Percentiles rank a stretch among this genome's conserved stretches.
Conservation (phyloP, 2,329 filamentous ascomycete species). For the Arthrobotrys sphaeroides region DNA sequence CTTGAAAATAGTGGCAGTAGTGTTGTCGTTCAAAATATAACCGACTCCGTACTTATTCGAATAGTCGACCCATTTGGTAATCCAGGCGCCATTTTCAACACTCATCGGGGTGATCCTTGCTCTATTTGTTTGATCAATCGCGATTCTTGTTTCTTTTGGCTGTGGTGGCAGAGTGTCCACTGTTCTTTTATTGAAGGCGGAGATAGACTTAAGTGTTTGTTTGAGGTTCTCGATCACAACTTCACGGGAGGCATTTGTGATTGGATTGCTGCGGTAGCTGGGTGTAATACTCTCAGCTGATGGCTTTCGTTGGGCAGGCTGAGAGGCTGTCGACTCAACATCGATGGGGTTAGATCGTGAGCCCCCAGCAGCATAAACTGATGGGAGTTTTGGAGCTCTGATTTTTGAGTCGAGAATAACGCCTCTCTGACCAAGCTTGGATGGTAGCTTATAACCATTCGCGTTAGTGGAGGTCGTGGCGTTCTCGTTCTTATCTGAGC, state of each 20-base stretch:
- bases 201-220: slow-evolving; percentile 53
- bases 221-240: slow-evolving; percentile 45
- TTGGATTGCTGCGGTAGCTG: slow-evolving; percentile 33
- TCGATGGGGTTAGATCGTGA: slow-evolving; percentile 28
- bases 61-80: slow-evolving; percentile 82
- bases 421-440: slow-evolving; percentile 46
- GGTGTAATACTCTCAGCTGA: slow-evolving; percentile 26
- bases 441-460: slow-evolving; percentile 52
- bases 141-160: slow-evolving; percentile 55
- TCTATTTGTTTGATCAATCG: slow-evolving; percentile 54
- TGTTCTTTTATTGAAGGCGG: slow-evolving; percentile 54
- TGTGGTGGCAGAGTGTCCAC: slow-evolving; percentile 55
- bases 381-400: slow-evolving; percentile 43
- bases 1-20: slow-evolving; percentile 73
- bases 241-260: slow-evolving; percentile 17
- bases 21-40: slow-evolving; percentile 83
- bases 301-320: slow-evolving; percentile 33
- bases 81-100: slow-evolving; percentile 55
- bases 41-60: slow-evolving; percentile 86
- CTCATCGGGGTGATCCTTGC: slow-evolving; percentile 51
- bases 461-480: slow-evolving; percentile 20
- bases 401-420: slow-evolving; percentile 50
- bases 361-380: slow-evolving; percentile 21
- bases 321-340: slow-evolving; percentile 11
- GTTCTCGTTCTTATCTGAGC: slow-evolving; percentile 50